Base-by-base conservation (phyloP, 2,329 filamentous ascomycete genomes). In the Penicillium sp. region DNA sequence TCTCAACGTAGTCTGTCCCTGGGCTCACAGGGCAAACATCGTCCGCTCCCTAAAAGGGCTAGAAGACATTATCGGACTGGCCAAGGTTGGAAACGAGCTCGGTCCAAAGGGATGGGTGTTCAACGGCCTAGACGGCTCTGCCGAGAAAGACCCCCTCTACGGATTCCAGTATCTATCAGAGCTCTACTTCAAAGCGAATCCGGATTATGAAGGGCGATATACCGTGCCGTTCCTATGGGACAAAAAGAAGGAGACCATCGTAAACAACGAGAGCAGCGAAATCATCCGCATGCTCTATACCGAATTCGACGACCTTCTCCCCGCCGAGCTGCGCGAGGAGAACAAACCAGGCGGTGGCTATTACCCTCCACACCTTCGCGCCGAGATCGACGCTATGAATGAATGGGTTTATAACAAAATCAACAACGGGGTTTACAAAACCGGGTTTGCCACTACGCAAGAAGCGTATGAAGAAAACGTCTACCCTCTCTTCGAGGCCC, bases 191-290 rank as follows among this genome's bases (percentile, higher is more conserved):
- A 82, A 83, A 64, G 83, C 82, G 20, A 82, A 91, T 63, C 79
- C 83, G 1, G 73, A 83, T 33, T 96, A 91, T 65, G 68, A 76
- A 8, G 90, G 87, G 1, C 82, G 90, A 14, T 93, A 90, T 71
- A 95, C 90, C 0, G 90, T 96, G 6, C 91, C 91, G 0, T 85
- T 89, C 23, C 78, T 96, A 52, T 95, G 88, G 76, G 90, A 96
- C 74, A 90, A 84, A 75, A 85, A 88, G 76, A 75, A 78, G 54
- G 81, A 85, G 66, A 83, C 79, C 8, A 92, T 96, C 65, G 90
- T 95, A 61, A 93, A 82, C 80, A 96, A 96, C 64, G 91, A 95
- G 79, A 91, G 87, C 70, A 87, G 84, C 63, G 91, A 95, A 76
- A 94, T 95, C 69, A 84, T 95, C 65, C 84, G 91, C 63, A 94